Evolutionary conservation across 768 basidiomycete species (phyloP), one percentile per base, ranked within the genome.

Genomic region (Hygrocybe coccinea): DNA sequence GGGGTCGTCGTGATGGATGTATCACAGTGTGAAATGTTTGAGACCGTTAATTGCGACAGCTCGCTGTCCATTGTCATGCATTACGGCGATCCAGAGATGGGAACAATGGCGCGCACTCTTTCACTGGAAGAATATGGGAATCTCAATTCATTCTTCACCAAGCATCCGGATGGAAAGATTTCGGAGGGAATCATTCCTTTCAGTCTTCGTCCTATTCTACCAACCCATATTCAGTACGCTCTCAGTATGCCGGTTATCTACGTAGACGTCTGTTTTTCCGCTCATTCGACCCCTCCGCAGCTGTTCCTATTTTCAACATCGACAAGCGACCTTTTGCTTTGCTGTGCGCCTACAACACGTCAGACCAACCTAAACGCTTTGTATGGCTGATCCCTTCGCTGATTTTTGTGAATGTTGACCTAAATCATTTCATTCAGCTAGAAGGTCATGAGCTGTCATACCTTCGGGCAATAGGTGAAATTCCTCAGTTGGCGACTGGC

Each of bases 1-100:
- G 92, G 91, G 34, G 91, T 92, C 39, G 76, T 94, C 56, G 88
- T 97, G 49, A 84, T 97, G 78, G 94, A 97, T 68, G 86, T 97
- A 38, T 89, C 90, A 17, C 89, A 92, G 59, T 91, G 89, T 64
- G 91, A 97, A 65, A 85, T 93, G 29, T 73, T 89, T 37, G 91
- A 95, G 69, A 80, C 86, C 0, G 77, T 83, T 71, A 74, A 65
- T 52, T 64, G 70, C 1, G 87, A 87, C 65, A 81, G 83, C 29
- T 76, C 76, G 14, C 79, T 89, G 21, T 82, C 84, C 6, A 80
- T 91, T 50, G 82, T 81, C 34, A 78, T 89, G 69, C 86, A 91
- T 67, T 79, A 82, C 52, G 86, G 87, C 1, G 81, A 85, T 52
- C 75, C 81, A 0, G 78, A 77, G 19, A 67, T 71, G 38, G 78